Evolutionary conservation across 2,329 filamentous ascomycete species (phyloP), one percentile per base, ranked within the genome.

Genomic region (Paecilomyces niveus): DNA sequence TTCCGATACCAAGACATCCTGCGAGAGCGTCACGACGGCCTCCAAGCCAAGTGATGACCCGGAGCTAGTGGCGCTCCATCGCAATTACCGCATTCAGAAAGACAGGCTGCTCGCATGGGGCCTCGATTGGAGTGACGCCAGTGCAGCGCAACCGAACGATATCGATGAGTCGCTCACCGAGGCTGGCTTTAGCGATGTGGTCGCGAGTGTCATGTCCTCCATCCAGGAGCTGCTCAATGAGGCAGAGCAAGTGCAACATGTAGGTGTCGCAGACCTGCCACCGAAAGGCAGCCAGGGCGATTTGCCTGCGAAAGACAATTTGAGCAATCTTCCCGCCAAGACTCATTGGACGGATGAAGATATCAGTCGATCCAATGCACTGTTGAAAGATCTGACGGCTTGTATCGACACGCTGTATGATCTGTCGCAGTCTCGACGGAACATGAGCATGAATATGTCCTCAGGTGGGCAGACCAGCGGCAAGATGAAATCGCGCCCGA

Each of bases 401-500:
- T 85, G 83, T 54, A 87, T 87, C 64, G 85, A 88, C 70, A 83
- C 82, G 0, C 76, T 88, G 22, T 87, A 86, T 67, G 83, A 86
- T 64, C 73, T 88, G n/a, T 86, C 83, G 4, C 74, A 80, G 55
- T 82, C 81, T 29, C 77, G 83, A 26, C 76, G 80, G 61, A 76
- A 78, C n/a, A 74, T 76, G 72, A 72, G 66, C 45, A 70, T 71
- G 58, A 74, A 65, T 57, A 74, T 76, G 69, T 67, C 68, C 21
- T 70, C 71, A 15, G 67, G 62, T 57, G 68, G 66, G 32, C 68
- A 71, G 39, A 63, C 60, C 15, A 59, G 63, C 22, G 54, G 33
- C 49, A 63, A 64, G 31, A 62, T 65, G n/a, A 67, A 66, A 59
- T 61, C 61, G 52, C 67, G 67, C 55, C 64, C 68, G 5, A 31